These are phyloP conservation scores for Gossypium schwendimanii DNA, from an alignment of 441 rosid species.

Conservation along the genomic window DNA sequence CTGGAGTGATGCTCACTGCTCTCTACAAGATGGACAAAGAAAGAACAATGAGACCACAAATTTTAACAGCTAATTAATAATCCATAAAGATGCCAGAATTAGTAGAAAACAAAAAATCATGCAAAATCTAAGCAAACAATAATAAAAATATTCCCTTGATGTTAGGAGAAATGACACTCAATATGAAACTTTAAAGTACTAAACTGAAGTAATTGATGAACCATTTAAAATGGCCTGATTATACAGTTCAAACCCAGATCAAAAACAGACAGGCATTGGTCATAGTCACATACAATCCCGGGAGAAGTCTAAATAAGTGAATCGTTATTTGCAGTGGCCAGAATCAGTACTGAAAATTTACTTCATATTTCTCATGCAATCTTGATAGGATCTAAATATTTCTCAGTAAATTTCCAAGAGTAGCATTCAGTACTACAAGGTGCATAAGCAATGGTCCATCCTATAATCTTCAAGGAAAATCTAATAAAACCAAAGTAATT, in stretches of 20 bases:
- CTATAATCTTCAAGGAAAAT: neutral
- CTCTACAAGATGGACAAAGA: conserved; percentile 34
- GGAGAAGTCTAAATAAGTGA: neutral
- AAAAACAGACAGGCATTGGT: neutral
- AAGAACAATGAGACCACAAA: neutral
- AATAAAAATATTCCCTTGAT: neutral
- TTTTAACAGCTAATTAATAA: neutral
- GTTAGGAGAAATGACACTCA: neutral
- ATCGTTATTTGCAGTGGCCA: neutral
- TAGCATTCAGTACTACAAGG: neutral
- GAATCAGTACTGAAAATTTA: neutral
- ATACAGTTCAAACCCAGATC: neutral
- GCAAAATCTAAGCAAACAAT: neutral
- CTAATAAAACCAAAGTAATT: neutral
- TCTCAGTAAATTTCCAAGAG: neutral
- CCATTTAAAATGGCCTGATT: neutral
- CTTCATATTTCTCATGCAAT: neutral
- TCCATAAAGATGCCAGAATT: neutral
- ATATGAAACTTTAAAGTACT: neutral
- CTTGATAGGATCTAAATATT: neutral
- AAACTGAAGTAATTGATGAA: neutral
- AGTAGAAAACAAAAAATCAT: neutral
- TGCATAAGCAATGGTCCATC: neutral
- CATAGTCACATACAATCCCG: neutral
- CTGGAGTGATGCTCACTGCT: conserved; percentile 72